These are phyloP conservation scores for Haplosporangium sp. DNA, from an alignment of 371 early-diverging fungal genomes.

Conservation along the genomic window DNA sequence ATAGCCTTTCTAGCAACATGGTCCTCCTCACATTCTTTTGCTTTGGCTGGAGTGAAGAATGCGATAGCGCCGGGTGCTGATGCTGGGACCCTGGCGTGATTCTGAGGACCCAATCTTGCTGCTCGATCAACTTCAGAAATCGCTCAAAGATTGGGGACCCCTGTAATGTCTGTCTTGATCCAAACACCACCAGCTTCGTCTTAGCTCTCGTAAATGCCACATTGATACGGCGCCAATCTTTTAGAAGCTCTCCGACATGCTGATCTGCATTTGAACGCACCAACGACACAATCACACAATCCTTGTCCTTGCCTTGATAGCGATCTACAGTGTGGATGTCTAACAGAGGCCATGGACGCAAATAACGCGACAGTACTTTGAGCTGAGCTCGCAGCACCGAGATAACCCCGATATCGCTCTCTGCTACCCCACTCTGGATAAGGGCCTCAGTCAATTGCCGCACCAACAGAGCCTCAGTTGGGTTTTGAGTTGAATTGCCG, in stretches of 20 bases:
- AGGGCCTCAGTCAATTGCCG: constrained; percentile 66
- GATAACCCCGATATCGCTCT: constrained; percentile 79
- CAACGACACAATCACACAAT: constrained; percentile 86
- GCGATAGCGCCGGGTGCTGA: constrained; percentile 20
- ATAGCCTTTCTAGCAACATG: no score
- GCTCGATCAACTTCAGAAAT: constrained; percentile 64
- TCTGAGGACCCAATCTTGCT: constrained; percentile 61
- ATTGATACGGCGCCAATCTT: constrained; percentile 96
- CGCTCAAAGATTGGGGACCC: constrained; percentile 64
- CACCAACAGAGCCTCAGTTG: constrained; percentile 76
- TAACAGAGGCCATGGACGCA: constrained; percentile 59
- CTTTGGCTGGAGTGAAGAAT: background rate
- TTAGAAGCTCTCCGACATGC: constrained; percentile 88
- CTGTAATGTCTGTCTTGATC: constrained; percentile 76
- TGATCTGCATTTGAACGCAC: constrained; percentile 84
- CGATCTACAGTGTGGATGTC: constrained; percentile 90
- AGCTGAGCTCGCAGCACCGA: constrained; percentile 92
- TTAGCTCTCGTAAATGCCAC: constrained; percentile 98
- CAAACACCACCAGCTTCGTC: constrained; percentile 90
- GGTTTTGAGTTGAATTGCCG: constrained; percentile 72
- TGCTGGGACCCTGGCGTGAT: constrained; percentile 17
- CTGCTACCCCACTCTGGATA: constrained; percentile 71
- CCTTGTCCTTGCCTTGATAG: constrained; percentile 96
- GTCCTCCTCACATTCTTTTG: background rate
- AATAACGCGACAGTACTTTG: constrained; percentile 61